These are phyloP conservation scores for Penicillium alfredii DNA, from an alignment of 495 filamentous ascomycete species.

Conservation along the genomic window DNA sequence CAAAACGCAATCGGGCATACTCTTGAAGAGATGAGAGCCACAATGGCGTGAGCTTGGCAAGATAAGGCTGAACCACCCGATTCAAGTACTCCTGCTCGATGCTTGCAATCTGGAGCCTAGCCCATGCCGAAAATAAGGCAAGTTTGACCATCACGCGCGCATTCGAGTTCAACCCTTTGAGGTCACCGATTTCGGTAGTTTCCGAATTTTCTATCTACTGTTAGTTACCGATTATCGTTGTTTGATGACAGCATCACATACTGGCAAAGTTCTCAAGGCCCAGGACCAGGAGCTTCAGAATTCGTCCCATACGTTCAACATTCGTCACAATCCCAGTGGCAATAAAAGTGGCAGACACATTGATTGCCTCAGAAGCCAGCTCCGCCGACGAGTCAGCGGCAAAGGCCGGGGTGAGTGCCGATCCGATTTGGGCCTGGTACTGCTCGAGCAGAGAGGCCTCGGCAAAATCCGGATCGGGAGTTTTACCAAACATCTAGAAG, in stretches of 20 bases:
- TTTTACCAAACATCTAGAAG: slow-evolving; percentile 96
- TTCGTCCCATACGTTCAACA: slow-evolving; percentile 95
- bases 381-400: slow-evolving; percentile 93
- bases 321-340: slow-evolving; percentile 96
- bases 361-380: slow-evolving; percentile 88
- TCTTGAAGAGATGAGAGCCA: slow-evolving; percentile 93
- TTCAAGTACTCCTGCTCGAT: slow-evolving; percentile 85
- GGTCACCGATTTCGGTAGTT: slow-evolving; percentile 82
- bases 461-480: slow-evolving; percentile 91
- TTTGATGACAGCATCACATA: too few relatives aligned
- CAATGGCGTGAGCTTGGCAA: slow-evolving; percentile 79
- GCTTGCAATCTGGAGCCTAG: slow-evolving; percentile 95
- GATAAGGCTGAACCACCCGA: slow-evolving; percentile 83
- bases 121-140: slow-evolving; percentile 96
- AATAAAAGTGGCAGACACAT: slow-evolving; percentile 96
- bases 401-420: slow-evolving; percentile 93
- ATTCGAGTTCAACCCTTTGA: slow-evolving; percentile 91
- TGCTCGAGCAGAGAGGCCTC: slow-evolving; percentile 94
- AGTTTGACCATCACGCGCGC: slow-evolving; percentile 98
- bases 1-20: slow-evolving; percentile 88
- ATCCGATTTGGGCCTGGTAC: slow-evolving; percentile 97
- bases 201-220: slow-evolving; percentile 53
- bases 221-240: slow-evolving; percentile 10
- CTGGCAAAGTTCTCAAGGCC: slow-evolving; percentile 89
- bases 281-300: slow-evolving; percentile 84